Conservation (phyloP, 179 eudicot species). For the Spergularia azorica region DNA sequence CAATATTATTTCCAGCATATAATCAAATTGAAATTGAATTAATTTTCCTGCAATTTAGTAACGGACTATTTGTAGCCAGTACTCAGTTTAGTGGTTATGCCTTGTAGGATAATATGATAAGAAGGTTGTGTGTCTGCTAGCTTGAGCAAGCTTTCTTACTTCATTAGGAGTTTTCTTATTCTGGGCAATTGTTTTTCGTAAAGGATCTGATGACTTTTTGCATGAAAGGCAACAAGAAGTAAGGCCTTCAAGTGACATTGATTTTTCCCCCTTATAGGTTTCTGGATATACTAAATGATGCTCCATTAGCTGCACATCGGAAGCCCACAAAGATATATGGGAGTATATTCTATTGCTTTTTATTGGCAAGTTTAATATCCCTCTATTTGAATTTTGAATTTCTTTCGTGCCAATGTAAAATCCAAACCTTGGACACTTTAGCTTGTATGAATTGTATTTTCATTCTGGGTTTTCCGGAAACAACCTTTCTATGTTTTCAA, state of each 20-base stretch:
- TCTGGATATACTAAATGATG: constrained; percentile 88
- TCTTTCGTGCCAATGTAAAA: not conserved
- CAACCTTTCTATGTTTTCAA: too few species aligned
- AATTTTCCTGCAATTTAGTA: not conserved
- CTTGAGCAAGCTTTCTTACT: not conserved
- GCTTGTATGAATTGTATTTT: not conserved
- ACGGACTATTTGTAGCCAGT: not conserved
- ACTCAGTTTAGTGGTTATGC: not conserved
- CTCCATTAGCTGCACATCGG: constrained; percentile 89
- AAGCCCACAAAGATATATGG: constrained; percentile 79
- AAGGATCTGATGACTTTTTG: not conserved
- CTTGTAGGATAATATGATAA: not conserved
- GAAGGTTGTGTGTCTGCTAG: not conserved
- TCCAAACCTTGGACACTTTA: not conserved
- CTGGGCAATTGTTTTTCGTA: not conserved
- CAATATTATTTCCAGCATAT: not conserved
- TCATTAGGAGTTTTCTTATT: not conserved
- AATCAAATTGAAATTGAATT: not conserved
- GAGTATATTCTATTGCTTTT: constrained; percentile 71
- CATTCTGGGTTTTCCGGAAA: too few species aligned
- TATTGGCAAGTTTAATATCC: constrained; percentile 70
- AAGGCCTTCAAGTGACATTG: constrained; percentile 4
- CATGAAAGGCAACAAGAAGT: not conserved
- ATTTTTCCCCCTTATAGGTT: constrained; percentile 50
- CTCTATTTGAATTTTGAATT: constrained; percentile 10